phyloP scores from a whole-genome alignment of 805 yeast species.

The Teunomyces stri region DNA sequence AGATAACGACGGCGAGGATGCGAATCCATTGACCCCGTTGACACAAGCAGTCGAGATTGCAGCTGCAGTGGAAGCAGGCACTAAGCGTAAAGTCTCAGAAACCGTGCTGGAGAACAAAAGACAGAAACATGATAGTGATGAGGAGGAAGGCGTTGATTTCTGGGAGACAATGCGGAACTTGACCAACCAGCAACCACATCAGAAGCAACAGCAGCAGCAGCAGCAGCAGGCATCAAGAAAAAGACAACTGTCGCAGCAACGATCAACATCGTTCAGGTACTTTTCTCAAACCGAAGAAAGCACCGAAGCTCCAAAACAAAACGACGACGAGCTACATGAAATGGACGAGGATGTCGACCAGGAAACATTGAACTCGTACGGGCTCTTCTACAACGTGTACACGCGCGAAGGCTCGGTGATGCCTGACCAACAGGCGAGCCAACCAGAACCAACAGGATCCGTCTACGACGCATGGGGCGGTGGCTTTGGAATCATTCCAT shows the following conservation, averaged over 20 bases:
- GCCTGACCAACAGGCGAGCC: constrained; percentile 14
- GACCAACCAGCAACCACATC: constrained; percentile 30
- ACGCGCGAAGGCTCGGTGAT: constrained; percentile 30
- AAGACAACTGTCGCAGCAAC: constrained; percentile 19
- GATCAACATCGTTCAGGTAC: background rate
- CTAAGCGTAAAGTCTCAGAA: constrained; percentile 6
- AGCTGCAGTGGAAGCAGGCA: constrained; percentile 27
- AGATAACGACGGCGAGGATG: background rate
- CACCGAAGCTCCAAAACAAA: background rate
- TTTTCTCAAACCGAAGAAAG: constrained; percentile 1
- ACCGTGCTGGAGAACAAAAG: constrained; percentile 4
- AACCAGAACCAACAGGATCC: constrained; percentile 8
- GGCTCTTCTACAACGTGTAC: constrained; percentile 37
- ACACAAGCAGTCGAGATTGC: constrained; percentile 42
- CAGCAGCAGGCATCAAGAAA: background rate
- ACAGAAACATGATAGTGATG: constrained; percentile 27
- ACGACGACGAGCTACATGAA: constrained; percentile 6
- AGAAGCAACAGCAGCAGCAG: constrained; percentile 3
- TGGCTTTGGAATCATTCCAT: constrained; percentile 40
- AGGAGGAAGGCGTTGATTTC: constrained; percentile 65
- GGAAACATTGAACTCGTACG: constrained; percentile 34
- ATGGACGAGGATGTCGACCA: constrained; percentile 33
- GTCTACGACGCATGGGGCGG: constrained; percentile 33
- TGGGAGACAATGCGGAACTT: constrained; percentile 68
- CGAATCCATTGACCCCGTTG: constrained; percentile 31